Conservation (phyloP, 2,329 filamentous ascomycete species). For the Aspergillus amoenus region DNA sequence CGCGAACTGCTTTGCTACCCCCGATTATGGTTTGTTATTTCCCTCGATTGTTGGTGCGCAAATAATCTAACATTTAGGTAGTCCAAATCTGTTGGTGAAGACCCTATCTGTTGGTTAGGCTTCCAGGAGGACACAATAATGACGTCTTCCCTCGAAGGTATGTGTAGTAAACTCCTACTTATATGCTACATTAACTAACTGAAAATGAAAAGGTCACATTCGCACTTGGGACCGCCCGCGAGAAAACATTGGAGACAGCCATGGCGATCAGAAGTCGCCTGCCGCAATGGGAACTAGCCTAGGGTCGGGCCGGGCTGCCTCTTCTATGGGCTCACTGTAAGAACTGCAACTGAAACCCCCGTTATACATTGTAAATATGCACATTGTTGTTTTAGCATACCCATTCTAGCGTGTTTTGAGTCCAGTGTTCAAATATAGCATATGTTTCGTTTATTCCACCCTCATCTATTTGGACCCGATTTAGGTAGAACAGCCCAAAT, state of each 20-base stretch:
- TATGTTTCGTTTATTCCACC: neutral
- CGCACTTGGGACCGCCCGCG: constrained; percentile 70
- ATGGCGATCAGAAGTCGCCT: constrained; percentile 20
- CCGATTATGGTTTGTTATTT: constrained; percentile 73
- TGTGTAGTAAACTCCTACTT: constrained; percentile 30
- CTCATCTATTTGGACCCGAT: neutral
- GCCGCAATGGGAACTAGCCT: constrained; percentile 17
- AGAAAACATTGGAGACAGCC: constrained; percentile 37
- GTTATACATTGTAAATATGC: constrained; percentile 14
- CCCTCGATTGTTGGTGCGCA: neutral
- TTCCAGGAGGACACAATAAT: constrained; percentile 93
- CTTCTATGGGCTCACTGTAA: constrained; percentile 21
- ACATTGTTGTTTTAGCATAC: constrained; percentile 16
- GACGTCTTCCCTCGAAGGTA: constrained; percentile 87
- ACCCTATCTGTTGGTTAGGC: constrained; percentile 86
- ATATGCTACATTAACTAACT: constrained; percentile 14
- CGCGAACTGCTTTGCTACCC: constrained; percentile 79
- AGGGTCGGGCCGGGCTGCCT: constrained; percentile 16
- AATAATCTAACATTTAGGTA: constrained; percentile 35
- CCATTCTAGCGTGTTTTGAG: constrained; percentile 12
- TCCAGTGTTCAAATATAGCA: neutral
- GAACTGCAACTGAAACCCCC: neutral
- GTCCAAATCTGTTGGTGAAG: constrained; percentile 80
- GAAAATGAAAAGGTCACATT: constrained; percentile 62
- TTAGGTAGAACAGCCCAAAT: too few relatives aligned